Evolutionary conservation across 1,284 basidiomycete genomes (phyloP), one percentile per base, ranked within the genome.

Genomic region (Cryptococcus amylolentus): DNA sequence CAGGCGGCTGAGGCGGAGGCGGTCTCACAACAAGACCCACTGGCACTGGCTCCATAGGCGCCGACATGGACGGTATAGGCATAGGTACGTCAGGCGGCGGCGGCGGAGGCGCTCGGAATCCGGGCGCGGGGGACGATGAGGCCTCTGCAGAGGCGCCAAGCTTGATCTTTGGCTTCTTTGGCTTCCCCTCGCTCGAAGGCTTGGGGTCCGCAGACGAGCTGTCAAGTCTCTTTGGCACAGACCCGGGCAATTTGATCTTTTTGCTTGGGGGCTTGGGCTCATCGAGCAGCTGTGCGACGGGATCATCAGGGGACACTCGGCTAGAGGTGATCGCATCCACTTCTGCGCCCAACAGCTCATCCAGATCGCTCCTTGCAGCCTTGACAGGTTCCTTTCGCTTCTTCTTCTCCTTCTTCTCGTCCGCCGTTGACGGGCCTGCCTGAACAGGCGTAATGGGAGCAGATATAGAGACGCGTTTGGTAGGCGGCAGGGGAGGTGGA

Each of bases 281-380:
- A 10, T 64, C 67, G 16, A 72, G 57, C 40, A 72, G 43, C 20
- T 69, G 62, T 9, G 71, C 67, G 14, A 73, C 52, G 26, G 40
- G 51, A n/a, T 63, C 66, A 9, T 38, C 42, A 40, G 45, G 43
- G 37, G 43, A 51, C 3, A 52, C 56, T 49, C 43, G 26, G 13
- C 52, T 9, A 27, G 38, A 49, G 40, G 69, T 71, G 56, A 77
- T 76, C 10, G 72, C 66, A 48, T 76, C 75, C 4, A 78, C 58
- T 52, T 77, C 76, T 12, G 67, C 74, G 5, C 70, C 73, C 2
- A 77, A 64, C 6, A 76, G 48, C 49, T 75, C 76, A 52, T 78
- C 76, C 14, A 75, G 55, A 35, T 60, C 66, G 45, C 53, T 65
- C 8, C 51, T 52, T 23, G 28, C 40, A 42, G 51, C 49, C 40